These are phyloP conservation scores for Penicillium dipodomyicola DNA, from an alignment of 495 filamentous ascomycete genomes.

Conservation along the genomic window DNA sequence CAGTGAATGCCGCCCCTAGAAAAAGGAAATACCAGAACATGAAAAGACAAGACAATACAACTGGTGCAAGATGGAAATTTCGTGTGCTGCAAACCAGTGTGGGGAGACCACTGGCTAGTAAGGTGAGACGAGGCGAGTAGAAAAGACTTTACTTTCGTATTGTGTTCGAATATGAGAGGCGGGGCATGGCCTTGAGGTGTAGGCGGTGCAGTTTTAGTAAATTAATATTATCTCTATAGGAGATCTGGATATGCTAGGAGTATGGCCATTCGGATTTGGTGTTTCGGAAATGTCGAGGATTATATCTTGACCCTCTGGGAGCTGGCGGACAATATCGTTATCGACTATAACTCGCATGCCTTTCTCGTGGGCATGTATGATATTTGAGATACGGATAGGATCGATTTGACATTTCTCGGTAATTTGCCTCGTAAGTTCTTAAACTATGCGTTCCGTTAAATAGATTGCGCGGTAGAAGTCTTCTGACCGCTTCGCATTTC, in stretches of 20 bases:
- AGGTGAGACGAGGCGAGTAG: neutral
- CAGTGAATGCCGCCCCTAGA: slow-evolving; percentile 21
- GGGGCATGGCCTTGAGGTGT: neutral
- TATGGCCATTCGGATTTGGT: slow-evolving; percentile 15
- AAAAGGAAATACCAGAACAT: slow-evolving; percentile 17
- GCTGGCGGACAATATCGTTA: slow-evolving; percentile 82
- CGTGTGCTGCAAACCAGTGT: neutral
- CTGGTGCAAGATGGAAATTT: neutral
- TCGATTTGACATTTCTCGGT: no score
- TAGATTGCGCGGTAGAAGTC: no score
- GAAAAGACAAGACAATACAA: slow-evolving; percentile 18
- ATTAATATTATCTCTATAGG: slow-evolving; percentile 41
- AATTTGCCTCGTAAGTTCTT: no score
- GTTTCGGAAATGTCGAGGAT: slow-evolving; percentile 56
- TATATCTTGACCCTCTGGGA: slow-evolving; percentile 92
- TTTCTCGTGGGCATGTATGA: slow-evolving; percentile 59
- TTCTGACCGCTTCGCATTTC: slow-evolving; percentile 52
- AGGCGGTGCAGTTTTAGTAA: slow-evolving; percentile 28
- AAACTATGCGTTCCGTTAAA: no score
- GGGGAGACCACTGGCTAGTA: neutral
- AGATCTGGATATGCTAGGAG: slow-evolving; percentile 16
- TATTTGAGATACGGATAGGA: no score
- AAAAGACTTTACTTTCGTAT: neutral
- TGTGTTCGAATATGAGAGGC: neutral
- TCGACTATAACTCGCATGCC: slow-evolving; percentile 85